Conservation (phyloP, 108 stramenopile species). For the Poteriospumella lacustris region DNA sequence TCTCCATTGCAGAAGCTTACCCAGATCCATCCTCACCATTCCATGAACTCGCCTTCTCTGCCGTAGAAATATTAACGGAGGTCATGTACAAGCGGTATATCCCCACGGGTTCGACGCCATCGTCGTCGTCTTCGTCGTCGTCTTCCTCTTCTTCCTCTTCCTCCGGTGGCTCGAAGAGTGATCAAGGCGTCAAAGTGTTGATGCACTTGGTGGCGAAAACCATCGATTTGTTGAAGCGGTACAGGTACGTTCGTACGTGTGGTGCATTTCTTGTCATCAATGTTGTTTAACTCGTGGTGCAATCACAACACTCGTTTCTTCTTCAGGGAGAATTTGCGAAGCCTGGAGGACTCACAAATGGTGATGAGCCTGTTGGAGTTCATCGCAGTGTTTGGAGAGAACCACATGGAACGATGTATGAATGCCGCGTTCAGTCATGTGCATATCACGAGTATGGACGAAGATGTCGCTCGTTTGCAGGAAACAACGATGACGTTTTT, state of each 20-base stretch:
- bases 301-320: neutral
- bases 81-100: slow-evolving; percentile 23
- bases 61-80: slow-evolving; percentile 17
- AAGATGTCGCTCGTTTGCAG: neutral
- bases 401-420: slow-evolving; percentile 22
- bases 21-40: neutral
- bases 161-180: neutral
- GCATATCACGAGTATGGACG: neutral
- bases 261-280: no score
- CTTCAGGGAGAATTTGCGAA: neutral
- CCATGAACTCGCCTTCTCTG: neutral
- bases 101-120: neutral
- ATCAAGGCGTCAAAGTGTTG: neutral
- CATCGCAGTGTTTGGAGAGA: slow-evolving; percentile 19
- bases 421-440: neutral
- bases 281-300: no score
- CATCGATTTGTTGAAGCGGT: neutral
- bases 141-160: neutral
- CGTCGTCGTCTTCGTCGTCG: neutral
- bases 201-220: slow-evolving; percentile 3
- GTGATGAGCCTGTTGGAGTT: slow-evolving; percentile 10
- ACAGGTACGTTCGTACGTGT: no score
- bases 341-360: neutral
- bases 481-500: neutral
- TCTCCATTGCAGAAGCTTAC: neutral